A percentile compares a stretch with the other conserved stretches of the same genome.
Evolutionary conservation across 129 eudicot genomes (phyloP).

Genomic region (Cynara cardunculus): DNA sequence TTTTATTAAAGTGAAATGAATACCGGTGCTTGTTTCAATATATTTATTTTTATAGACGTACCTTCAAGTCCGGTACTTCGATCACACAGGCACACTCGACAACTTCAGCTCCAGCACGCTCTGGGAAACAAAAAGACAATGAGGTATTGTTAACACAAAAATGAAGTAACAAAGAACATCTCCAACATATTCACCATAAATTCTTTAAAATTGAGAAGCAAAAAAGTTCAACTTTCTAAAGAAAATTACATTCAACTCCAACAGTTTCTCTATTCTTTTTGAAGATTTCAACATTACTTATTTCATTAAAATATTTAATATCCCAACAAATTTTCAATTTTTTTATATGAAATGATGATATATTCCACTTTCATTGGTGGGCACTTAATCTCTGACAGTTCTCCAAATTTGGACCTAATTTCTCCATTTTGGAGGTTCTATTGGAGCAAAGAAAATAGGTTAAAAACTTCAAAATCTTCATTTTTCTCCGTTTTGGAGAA

Average conservation of each 20-base stretch:
- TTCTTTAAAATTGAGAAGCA: neutral
- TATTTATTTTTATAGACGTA: neutral
- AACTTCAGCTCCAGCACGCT: slow-evolving; percentile 67
- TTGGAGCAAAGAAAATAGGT: no score
- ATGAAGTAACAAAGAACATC: neutral
- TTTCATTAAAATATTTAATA: no score
- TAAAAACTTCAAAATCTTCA: no score
- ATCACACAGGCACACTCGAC: slow-evolving; percentile 66
- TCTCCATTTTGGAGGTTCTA: no score
- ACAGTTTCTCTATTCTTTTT: neutral
- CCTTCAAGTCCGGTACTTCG: slow-evolving; percentile 72
- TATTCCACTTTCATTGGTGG: neutral
- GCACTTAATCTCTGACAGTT: neutral
- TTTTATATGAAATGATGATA: no score
- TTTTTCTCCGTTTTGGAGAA: no score
- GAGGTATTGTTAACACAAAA: neutral
- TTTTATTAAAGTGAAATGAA: neutral
- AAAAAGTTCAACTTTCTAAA: neutral
- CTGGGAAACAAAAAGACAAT: slow-evolving; percentile 17
- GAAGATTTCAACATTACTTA: neutral
- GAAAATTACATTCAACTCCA: no score
- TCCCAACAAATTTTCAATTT: no score
- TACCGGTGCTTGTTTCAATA: neutral
- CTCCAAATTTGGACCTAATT: no score
- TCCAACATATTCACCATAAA: neutral